phyloP scores from a whole-genome alignment of 2,329 filamentous ascomycete genomes.

The Sphaerulina populicola region DNA sequence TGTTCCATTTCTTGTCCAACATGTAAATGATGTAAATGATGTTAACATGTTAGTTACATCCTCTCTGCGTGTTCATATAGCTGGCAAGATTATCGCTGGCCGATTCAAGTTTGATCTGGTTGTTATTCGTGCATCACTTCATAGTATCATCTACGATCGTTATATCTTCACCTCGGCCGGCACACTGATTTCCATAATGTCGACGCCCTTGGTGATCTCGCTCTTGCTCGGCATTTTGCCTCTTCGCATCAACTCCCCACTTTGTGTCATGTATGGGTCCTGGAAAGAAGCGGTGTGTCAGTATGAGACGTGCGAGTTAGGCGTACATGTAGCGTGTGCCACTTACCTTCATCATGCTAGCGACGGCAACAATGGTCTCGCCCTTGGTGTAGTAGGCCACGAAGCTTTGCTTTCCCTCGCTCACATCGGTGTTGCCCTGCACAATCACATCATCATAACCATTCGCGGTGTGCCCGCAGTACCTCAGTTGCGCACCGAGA shows the following conservation, averaged over 20 bases:
- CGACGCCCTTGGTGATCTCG: slow-evolving; percentile 57
- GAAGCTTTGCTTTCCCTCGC: slow-evolving; percentile 60
- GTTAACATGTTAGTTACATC: too few species aligned
- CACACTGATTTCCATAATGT: slow-evolving; percentile 40
- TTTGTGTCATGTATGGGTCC: slow-evolving; percentile 78
- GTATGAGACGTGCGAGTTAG: slow-evolving; percentile 32
- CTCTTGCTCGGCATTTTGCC: slow-evolving; percentile 76
- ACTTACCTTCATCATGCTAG: slow-evolving; percentile 83
- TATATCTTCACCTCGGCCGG: slow-evolving; percentile 36
- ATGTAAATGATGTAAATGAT: too few species aligned
- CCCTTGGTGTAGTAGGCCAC: slow-evolving; percentile 82
- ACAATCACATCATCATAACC: slow-evolving; percentile 84
- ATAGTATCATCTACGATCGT: background rate
- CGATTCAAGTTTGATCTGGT: too few species aligned
- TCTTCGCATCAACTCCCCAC: slow-evolving; percentile 73
- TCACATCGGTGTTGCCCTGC: slow-evolving; percentile 60
- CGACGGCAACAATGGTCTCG: slow-evolving; percentile 80
- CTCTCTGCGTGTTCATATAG: too few species aligned
- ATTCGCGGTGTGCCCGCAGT: slow-evolving; percentile 76
- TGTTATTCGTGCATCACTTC: background rate
- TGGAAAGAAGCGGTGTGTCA: slow-evolving; percentile 31
- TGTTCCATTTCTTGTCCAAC: too few species aligned
- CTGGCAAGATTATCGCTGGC: too few species aligned
- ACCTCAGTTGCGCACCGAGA: slow-evolving; percentile 77
- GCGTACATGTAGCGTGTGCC: slow-evolving; percentile 18